These are phyloP conservation scores for Aspergillus spinulosporus DNA, from an alignment of 2,329 filamentous ascomycete genomes.

Conservation along the genomic window DNA sequence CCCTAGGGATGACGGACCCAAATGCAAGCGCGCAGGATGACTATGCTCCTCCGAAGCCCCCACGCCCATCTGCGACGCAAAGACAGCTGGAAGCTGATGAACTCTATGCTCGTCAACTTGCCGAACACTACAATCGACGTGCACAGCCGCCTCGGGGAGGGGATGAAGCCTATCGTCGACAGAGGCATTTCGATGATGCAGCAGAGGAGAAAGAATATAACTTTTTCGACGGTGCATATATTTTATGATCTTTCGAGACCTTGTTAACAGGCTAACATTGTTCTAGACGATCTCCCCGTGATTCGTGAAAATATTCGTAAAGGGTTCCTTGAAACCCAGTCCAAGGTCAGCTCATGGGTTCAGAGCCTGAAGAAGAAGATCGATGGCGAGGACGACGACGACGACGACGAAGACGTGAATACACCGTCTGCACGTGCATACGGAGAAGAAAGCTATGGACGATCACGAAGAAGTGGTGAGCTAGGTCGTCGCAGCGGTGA, in stretches of 20 bases:
- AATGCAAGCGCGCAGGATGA: constrained; percentile 61
- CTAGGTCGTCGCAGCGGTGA: constrained; percentile 74
- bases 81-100: constrained; percentile 89
- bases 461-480: constrained; percentile 63
- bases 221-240: constrained; percentile 72
- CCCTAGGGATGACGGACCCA: constrained; percentile 73
- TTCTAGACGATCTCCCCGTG: constrained; percentile 79
- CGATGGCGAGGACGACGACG: constrained; percentile 69
- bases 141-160: constrained; percentile 33
- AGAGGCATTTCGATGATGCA: constrained; percentile 56
- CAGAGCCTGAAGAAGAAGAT: constrained; percentile 88
- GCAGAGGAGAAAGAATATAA: constrained; percentile 74
- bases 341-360: constrained; percentile 90
- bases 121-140: constrained; percentile 74
- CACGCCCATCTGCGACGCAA: constrained; percentile 69
- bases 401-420: constrained; percentile 56
- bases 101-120: constrained; percentile 85
- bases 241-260: background rate
- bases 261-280: constrained; percentile 12
- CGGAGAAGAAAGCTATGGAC: constrained; percentile 41
- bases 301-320: constrained; percentile 92
- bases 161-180: constrained; percentile 44
- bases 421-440: constrained; percentile 29
- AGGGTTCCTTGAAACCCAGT: constrained; percentile 91
- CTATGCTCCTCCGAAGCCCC: constrained; percentile 71